A percentile compares a stretch with the other conserved stretches of the same genome.
Conservation (phyloP, 2,329 filamentous ascomycete genomes). For the Plenodomus lindquistii region DNA sequence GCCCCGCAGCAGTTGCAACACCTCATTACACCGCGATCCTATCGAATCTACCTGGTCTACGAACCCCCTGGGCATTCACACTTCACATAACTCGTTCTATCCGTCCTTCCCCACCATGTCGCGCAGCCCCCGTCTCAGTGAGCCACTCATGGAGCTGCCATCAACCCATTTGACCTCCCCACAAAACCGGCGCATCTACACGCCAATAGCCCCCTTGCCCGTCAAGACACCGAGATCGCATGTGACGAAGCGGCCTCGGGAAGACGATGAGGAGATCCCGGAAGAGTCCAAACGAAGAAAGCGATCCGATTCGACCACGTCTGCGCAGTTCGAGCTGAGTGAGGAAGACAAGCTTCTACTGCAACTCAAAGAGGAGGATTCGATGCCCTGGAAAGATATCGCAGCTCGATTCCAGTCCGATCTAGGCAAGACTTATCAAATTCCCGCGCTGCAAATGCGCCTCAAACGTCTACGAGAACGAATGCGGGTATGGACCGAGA, state of each 20-base stretch:
- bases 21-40: slow-evolving; percentile 44
- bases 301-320: slow-evolving; percentile 43
- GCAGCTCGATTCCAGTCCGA: slow-evolving; percentile 55
- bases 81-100: slow-evolving; percentile 39
- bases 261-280: slow-evolving; percentile 42
- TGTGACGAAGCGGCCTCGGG: slow-evolving; percentile 42
- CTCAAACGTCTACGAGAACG: slow-evolving; percentile 57
- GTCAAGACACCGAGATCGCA: slow-evolving; percentile 34
- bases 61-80: slow-evolving; percentile 47
- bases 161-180: slow-evolving; percentile 36
- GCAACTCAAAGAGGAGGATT: slow-evolving; percentile 56
- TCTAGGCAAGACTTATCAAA: slow-evolving; percentile 54
- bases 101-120: slow-evolving; percentile 24
- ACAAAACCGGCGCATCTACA: slow-evolving; percentile 48
- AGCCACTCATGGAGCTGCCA: slow-evolving; percentile 33
- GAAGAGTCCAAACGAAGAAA: slow-evolving; percentile 47
- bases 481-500: slow-evolving; percentile 57
- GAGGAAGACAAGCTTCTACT: slow-evolving; percentile 57
- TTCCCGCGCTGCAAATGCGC: slow-evolving; percentile 59
- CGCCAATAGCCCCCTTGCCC: slow-evolving; percentile 51
- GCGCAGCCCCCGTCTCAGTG: slow-evolving; percentile 39
- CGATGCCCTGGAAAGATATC: slow-evolving; percentile 60
- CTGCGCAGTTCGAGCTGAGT: slow-evolving; percentile 47
- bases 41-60: slow-evolving; percentile 45
- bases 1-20: slow-evolving; percentile 51